Evolutionary conservation across 2,329 filamentous ascomycete genomes (phyloP).

Genomic region (Aspergillus hiratsukae): DNA sequence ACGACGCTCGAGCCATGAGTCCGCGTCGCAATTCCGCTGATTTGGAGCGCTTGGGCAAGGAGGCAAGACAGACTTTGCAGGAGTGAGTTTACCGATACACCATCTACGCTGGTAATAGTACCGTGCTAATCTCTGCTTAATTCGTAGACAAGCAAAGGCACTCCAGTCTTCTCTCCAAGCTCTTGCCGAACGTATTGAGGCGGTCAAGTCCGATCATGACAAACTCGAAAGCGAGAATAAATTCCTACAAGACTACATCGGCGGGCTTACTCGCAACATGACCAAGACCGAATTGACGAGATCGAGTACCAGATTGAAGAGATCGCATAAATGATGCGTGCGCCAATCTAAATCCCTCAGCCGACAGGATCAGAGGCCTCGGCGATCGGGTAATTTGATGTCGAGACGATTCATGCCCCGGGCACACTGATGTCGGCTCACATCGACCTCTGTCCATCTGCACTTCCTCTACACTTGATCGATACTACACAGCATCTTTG

Average conservation of each 20-base stretch:
- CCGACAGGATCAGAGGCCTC: slow-evolving; percentile 6
- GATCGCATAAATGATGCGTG: slow-evolving; percentile 33
- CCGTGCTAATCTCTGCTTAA: background rate
- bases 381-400: background rate
- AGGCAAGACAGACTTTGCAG: slow-evolving; percentile 64
- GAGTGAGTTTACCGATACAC: slow-evolving; percentile 45
- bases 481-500: background rate
- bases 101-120: background rate
- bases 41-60: slow-evolving; percentile 78
- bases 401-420: background rate
- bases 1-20: slow-evolving; percentile 92
- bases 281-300: slow-evolving; percentile 53
- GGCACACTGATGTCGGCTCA: background rate
- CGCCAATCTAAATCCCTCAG: background rate
- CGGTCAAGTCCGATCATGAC: slow-evolving; percentile 89
- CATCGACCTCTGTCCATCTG: background rate
- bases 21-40: slow-evolving; percentile 86
- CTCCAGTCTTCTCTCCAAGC: slow-evolving; percentile 85
- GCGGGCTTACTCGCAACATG: slow-evolving; percentile 79
- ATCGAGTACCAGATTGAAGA: slow-evolving; percentile 50
- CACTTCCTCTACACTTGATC: background rate
- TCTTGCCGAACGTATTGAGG: slow-evolving; percentile 90
- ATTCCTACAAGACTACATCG: slow-evolving; percentile 96
- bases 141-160: slow-evolving; percentile 72
- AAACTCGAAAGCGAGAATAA: slow-evolving; percentile 96